A percentile compares a stretch with the other conserved stretches of the same genome.
Conservation (phyloP, 495 filamentous ascomycete species). For the Aspergillus cristatus region DNA sequence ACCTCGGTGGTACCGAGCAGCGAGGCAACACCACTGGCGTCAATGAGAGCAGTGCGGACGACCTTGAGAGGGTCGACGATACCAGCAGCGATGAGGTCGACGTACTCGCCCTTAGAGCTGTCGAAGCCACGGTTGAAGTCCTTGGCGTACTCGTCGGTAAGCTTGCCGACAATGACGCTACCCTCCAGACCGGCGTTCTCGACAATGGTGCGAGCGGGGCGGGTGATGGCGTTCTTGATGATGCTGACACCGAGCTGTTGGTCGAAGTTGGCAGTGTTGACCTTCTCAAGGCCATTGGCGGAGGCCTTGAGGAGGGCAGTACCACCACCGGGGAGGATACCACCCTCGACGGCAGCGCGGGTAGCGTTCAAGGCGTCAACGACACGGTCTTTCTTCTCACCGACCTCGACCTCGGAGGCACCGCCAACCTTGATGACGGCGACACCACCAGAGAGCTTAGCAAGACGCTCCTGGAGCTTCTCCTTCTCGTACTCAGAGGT, state of each 20-base stretch:
- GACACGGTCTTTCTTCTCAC: slow-evolving; percentile 99
- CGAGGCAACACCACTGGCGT: slow-evolving; percentile 93
- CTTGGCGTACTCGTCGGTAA: slow-evolving; percentile 80
- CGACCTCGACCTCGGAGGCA: slow-evolving; percentile 93
- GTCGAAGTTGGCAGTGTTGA: slow-evolving; percentile 93
- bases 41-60: slow-evolving; percentile 86
- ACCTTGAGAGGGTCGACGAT: slow-evolving; percentile 99
- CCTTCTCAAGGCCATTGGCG: slow-evolving; percentile 67
- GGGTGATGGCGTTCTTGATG: slow-evolving; percentile 94
- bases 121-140: slow-evolving; percentile 99
- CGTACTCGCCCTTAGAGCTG: slow-evolving; percentile 91
- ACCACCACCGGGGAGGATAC: slow-evolving; percentile 96
- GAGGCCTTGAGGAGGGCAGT: slow-evolving; percentile 97
- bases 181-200: slow-evolving; percentile 97
- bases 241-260: slow-evolving; percentile 97
- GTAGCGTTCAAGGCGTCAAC: slow-evolving; percentile 98
- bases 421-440: slow-evolving; percentile 99
- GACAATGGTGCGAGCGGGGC: slow-evolving; percentile 85
- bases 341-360: slow-evolving; percentile 95
- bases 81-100: slow-evolving; percentile 95
- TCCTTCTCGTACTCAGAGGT: slow-evolving; percentile 99
- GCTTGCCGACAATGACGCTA: slow-evolving; percentile 93
- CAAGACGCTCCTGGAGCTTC: slow-evolving; percentile 98
- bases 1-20: slow-evolving; percentile 97
- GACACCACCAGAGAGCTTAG: slow-evolving; percentile 98